Evolutionary conservation across 805 yeast genomes (phyloP).

Genomic region (Cyberlindnera galapagoensis): DNA sequence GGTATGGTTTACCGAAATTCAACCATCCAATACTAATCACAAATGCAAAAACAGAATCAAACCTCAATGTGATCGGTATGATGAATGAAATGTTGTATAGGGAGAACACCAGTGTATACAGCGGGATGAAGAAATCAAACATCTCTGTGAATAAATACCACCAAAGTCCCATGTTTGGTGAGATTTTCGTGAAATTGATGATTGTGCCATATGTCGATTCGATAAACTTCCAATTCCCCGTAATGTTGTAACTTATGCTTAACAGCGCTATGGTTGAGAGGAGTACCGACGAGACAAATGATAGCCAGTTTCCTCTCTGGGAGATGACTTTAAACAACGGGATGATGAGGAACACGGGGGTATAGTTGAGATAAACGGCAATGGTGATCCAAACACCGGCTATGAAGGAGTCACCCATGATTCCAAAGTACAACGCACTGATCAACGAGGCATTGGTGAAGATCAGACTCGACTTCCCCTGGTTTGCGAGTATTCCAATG

Average conservation of each 20-base stretch:
- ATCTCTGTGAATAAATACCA: slow-evolving; percentile 97
- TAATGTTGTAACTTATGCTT: slow-evolving; percentile 32
- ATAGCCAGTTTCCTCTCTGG: slow-evolving; percentile 15
- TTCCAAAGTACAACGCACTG: slow-evolving; percentile 39
- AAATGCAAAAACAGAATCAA: slow-evolving; percentile 59
- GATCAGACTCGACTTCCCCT: slow-evolving; percentile 60
- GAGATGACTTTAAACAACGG: slow-evolving; percentile 38
- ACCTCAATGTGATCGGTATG: slow-evolving; percentile 68
- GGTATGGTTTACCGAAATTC: slow-evolving; percentile 74
- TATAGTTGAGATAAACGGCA: slow-evolving; percentile 57
- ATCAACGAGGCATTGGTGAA: slow-evolving; percentile 56
- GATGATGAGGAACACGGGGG: slow-evolving; percentile 53
- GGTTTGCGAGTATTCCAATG: slow-evolving; percentile 56
- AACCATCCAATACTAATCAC: slow-evolving; percentile 44
- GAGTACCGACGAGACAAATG: slow-evolving; percentile 25
- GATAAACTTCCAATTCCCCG: slow-evolving; percentile 41
- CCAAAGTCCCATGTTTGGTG: slow-evolving; percentile 95
- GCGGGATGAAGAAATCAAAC: slow-evolving; percentile 81
- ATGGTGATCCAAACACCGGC: slow-evolving; percentile 51
- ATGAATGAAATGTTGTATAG: slow-evolving; percentile 60
- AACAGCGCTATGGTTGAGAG: slow-evolving; percentile 26
- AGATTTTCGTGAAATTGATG: slow-evolving; percentile 57
- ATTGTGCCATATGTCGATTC: slow-evolving; percentile 49
- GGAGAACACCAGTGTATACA: slow-evolving; percentile 81
- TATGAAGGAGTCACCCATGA: slow-evolving; percentile 30